phyloP scores from a whole-genome alignment of 441 rosid genomes.

The Erodium trifolium region DNA sequence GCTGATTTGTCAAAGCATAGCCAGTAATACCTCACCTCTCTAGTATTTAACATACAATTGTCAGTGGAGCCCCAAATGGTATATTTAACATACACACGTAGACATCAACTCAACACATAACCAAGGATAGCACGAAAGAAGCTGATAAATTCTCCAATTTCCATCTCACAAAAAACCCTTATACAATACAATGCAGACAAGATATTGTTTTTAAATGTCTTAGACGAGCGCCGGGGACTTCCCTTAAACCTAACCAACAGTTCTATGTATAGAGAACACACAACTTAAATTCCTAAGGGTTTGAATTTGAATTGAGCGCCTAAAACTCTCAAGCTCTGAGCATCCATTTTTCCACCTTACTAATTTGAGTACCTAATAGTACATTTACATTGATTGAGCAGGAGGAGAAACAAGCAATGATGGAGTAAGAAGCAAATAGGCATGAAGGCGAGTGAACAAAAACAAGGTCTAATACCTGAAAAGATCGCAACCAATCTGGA shows the following conservation, averaged over 20 bases:
- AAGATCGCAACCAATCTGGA: constrained; percentile 81
- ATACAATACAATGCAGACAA: not conserved
- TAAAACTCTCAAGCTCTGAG: not conserved
- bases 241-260: not conserved
- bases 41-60: too few relatives aligned
- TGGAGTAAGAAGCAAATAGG: not conserved
- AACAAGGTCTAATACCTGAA: constrained; percentile 36
- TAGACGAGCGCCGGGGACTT: not conserved
- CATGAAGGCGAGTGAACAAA: not conserved
- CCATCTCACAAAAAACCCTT: not conserved
- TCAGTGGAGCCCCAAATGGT: too few relatives aligned
- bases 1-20: too few relatives aligned
- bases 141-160: not conserved
- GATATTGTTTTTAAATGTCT: not conserved
- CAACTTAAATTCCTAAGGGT: not conserved
- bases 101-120: too few relatives aligned
- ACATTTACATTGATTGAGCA: not conserved
- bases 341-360: not conserved
- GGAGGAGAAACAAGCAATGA: not conserved
- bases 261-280: not conserved
- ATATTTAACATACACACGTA: too few relatives aligned
- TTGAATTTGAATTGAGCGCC: not conserved
- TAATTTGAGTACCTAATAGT: not conserved
- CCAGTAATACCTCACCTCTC: too few relatives aligned
- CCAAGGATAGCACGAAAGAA: not conserved